phyloP scores from a whole-genome alignment of 1,139 yeast species.

The Candida tetrigidarum region DNA sequence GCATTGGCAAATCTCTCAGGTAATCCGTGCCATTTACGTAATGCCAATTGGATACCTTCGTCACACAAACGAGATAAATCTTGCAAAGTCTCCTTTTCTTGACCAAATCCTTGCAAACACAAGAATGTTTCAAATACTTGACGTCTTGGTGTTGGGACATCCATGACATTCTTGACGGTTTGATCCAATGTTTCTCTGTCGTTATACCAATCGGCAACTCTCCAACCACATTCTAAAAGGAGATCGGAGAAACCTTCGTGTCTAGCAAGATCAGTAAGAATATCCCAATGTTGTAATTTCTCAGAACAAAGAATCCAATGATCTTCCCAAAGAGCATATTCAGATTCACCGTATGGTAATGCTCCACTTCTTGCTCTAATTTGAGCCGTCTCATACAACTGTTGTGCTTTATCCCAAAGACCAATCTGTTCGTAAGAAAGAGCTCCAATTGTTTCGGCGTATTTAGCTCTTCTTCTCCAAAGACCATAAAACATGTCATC shows the following conservation, averaged over 20 bases:
- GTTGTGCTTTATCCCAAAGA: slow-evolving; percentile 93
- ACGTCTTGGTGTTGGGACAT: slow-evolving; percentile 96
- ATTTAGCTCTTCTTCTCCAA: slow-evolving; percentile 96
- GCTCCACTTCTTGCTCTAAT: slow-evolving; percentile 96
- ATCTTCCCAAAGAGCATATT: slow-evolving; percentile 97
- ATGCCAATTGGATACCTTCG: slow-evolving; percentile 92
- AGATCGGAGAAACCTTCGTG: slow-evolving; percentile 98
- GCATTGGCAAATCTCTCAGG: slow-evolving; percentile 83
- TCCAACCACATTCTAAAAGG: slow-evolving; percentile 97
- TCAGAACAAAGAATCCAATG: slow-evolving; percentile 99
- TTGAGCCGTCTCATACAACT: slow-evolving; percentile 95
- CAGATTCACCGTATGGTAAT: slow-evolving; percentile 93
- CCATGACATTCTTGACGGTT: slow-evolving; percentile 95
- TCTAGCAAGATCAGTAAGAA: slow-evolving; percentile 92
- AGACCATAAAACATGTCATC: slow-evolving; percentile 97
- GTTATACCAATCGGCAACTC: slow-evolving; percentile 98
- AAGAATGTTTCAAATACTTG: slow-evolving; percentile 95
- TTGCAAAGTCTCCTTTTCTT: slow-evolving; percentile 78
- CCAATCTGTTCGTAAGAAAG: slow-evolving; percentile 95
- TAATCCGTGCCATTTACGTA: slow-evolving; percentile 91
- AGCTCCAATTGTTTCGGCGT: slow-evolving; percentile 90
- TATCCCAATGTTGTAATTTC: slow-evolving; percentile 98
- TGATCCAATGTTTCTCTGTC: slow-evolving; percentile 95
- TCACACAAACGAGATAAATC: slow-evolving; percentile 89
- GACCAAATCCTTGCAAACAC: slow-evolving; percentile 91